These are phyloP conservation scores for Penicillium fuscoglaucum DNA, from an alignment of 2,329 filamentous ascomycete genomes.

Conservation along the genomic window DNA sequence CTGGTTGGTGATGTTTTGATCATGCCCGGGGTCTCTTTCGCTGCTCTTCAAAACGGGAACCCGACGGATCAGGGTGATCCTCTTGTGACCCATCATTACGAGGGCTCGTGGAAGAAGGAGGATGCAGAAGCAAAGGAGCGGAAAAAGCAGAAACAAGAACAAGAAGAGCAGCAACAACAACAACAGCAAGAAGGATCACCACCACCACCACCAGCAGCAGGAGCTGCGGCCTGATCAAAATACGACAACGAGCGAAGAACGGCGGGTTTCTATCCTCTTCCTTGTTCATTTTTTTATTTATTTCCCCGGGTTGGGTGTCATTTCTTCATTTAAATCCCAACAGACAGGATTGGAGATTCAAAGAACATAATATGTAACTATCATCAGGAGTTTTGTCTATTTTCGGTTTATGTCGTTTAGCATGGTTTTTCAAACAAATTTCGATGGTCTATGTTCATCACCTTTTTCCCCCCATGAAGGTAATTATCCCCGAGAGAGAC, in stretches of 20 bases:
- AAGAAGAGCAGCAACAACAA: neutral
- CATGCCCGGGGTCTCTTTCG: slow-evolving; percentile 29
- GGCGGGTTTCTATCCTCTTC: neutral
- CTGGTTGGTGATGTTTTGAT: slow-evolving; percentile 30
- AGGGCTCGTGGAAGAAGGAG: slow-evolving; percentile 22
- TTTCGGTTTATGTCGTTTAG: neutral
- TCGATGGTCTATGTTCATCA: neutral
- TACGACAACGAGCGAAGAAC: neutral
- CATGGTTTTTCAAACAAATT: neutral
- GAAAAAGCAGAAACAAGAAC: slow-evolving; percentile 13
- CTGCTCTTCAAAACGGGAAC: slow-evolving; percentile 24
- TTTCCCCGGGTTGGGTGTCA: too few species aligned
- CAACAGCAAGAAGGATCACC: neutral
- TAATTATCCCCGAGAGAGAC: neutral
- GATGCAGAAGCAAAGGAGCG: slow-evolving; percentile 20
- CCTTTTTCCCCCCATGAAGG: too few species aligned
- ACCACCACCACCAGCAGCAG: too few species aligned
- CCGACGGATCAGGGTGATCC: slow-evolving; percentile 19
- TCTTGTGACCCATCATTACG: slow-evolving; percentile 22
- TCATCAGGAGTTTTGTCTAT: neutral
- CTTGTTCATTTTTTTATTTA: too few species aligned
- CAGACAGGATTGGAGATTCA: neutral
- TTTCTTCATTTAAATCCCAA: neutral
- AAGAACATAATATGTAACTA: neutral
- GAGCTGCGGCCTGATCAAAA: neutral